phyloP scores from a whole-genome alignment of 1,284 basidiomycete genomes.

The Sporisorium reilianum region DNA sequence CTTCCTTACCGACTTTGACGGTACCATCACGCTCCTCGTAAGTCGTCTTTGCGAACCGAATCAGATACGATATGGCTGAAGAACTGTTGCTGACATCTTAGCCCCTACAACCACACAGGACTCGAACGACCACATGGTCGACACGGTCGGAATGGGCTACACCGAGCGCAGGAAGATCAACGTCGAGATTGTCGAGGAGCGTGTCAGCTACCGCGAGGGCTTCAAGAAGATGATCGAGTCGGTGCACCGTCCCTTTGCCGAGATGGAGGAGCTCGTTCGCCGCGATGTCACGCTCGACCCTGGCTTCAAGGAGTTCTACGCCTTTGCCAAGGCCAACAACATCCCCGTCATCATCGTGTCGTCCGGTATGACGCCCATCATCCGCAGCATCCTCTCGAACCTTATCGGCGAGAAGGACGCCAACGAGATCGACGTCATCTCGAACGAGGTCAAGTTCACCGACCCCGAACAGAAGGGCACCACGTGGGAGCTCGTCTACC shows the following conservation, averaged over 20 bases:
- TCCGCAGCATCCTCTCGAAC: slow-evolving; percentile 67
- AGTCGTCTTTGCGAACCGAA: slow-evolving; percentile 11
- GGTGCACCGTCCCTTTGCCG: slow-evolving; percentile 63
- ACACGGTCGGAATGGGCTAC: slow-evolving; percentile 69
- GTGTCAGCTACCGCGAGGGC: slow-evolving; percentile 65
- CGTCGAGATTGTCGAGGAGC: slow-evolving; percentile 66
- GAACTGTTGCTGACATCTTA: slow-evolving; percentile 2
- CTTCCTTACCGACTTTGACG: slow-evolving; percentile 68
- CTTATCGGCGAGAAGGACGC: slow-evolving; percentile 68
- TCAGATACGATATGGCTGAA: not conserved
- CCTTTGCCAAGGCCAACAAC: slow-evolving; percentile 65
- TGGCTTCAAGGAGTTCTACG: slow-evolving; percentile 69
- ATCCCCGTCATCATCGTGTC: slow-evolving; percentile 68
- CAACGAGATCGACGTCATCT: slow-evolving; percentile 66
- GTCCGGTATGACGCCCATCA: slow-evolving; percentile 68
- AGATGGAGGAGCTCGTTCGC: slow-evolving; percentile 67
- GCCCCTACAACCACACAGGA: slow-evolving; percentile 31
- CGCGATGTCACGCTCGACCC: slow-evolving; percentile 67
- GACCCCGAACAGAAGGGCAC: slow-evolving; percentile 64
- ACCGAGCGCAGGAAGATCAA: slow-evolving; percentile 68
- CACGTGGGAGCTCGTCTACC: slow-evolving; percentile 67
- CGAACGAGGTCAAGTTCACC: slow-evolving; percentile 68
- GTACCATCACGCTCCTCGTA: slow-evolving; percentile 63
- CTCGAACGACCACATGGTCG: slow-evolving; percentile 70
- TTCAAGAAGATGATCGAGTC: slow-evolving; percentile 68